These are phyloP conservation scores for Pelargonium nanum DNA, from an alignment of 345 rosid species.

Conservation along the genomic window DNA sequence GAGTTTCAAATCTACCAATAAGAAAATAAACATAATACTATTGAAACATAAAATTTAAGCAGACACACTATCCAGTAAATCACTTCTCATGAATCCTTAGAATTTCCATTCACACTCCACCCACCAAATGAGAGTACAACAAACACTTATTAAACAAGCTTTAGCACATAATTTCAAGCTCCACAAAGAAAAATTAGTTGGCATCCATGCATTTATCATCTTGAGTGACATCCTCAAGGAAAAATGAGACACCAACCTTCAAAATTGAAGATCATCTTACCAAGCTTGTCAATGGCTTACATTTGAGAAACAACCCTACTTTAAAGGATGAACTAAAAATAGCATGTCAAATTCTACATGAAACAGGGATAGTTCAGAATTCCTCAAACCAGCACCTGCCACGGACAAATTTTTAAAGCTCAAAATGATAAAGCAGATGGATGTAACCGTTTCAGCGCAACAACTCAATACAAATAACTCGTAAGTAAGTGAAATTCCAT, in stretches of 20 bases:
- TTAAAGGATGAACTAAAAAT: not conserved
- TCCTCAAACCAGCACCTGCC: no score
- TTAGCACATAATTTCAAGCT: not conserved
- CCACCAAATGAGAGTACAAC: no score
- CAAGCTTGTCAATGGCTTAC: not conserved
- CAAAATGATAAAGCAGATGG: not conserved
- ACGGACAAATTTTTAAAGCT: no score
- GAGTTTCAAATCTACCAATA: not conserved
- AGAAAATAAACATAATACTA: not conserved
- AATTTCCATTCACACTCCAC: not conserved
- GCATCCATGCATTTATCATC: not conserved
- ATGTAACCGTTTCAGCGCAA: no score
- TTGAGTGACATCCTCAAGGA: not conserved
- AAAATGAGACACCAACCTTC: not conserved
- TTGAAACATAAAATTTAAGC: not conserved
- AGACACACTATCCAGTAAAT: not conserved
- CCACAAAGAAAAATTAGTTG: not conserved
- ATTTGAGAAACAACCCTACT: not conserved
- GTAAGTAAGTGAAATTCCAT: not conserved
- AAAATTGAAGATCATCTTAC: not conserved
- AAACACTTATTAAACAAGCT: not conserved
- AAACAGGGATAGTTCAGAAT: no score
- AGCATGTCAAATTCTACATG: no score
- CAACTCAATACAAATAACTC: not conserved
- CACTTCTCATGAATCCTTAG: not conserved